phyloP scores from a whole-genome alignment of 176 grass and related monocot species.

The Chloris gayana region DNA sequence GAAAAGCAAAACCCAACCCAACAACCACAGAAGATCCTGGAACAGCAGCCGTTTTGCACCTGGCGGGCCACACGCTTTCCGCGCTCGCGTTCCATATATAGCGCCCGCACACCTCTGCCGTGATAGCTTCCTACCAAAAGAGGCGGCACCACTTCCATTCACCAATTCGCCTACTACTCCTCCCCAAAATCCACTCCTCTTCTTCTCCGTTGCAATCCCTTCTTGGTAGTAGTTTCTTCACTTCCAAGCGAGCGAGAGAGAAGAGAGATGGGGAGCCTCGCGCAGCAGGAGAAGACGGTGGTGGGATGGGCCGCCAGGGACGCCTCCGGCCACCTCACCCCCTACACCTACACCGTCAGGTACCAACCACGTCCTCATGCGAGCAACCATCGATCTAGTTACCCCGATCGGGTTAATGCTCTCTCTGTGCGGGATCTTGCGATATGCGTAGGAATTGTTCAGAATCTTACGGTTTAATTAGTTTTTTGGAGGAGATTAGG shows the following conservation, averaged over 20 bases:
- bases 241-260: neutral
- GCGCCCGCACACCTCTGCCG: neutral
- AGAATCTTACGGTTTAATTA: neutral
- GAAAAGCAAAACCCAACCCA: neutral
- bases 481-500: neutral
- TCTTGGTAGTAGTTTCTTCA: neutral
- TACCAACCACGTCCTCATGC: neutral
- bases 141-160: neutral
- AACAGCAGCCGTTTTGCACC: neutral
- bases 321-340: constrained; percentile 69
- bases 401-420: neutral
- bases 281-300: constrained; percentile 55
- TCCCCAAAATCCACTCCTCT: neutral
- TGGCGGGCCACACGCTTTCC: neutral
- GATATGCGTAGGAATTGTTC: neutral
- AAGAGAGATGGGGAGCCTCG: constrained; percentile 68
- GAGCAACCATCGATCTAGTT: neutral
- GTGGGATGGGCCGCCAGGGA: constrained; percentile 87
- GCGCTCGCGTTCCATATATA: neutral
- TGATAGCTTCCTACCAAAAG: neutral
- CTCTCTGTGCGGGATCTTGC: neutral
- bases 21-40: constrained; percentile 9
- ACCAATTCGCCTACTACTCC: neutral
- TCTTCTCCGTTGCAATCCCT: neutral
- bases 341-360: constrained; percentile 95